Base-by-base conservation (phyloP, 2,329 filamentous ascomycete species). In the Massarina eburnea region DNA sequence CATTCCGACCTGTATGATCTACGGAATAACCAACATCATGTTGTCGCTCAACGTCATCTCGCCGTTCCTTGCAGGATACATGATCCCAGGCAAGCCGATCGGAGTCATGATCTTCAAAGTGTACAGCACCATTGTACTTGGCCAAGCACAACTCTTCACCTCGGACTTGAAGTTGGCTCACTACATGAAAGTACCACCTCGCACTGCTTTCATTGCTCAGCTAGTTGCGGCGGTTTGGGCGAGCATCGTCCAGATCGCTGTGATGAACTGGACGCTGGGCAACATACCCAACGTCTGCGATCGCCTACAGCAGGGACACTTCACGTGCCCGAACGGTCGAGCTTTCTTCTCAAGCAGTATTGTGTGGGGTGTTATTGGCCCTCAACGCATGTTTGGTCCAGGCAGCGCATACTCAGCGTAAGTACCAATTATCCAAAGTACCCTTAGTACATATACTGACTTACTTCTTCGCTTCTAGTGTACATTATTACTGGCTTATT, bases 401-500 rank as follows among this genome's bases (percentile, higher is more conserved):
- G 76, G 76, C 2, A 78, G 82, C 18, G 72, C 87, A 7, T 90
- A 89, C 65, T 74, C 78, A 0, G n/a, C n/a, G n/a, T n/a, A n/a
- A n/a, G n/a, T n/a, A n/a, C n/a, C n/a, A n/a, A n/a, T n/a, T n/a
- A n/a, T n/a, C n/a, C n/a, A n/a, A n/a, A n/a, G n/a, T n/a, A n/a
- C n/a, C n/a, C n/a, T n/a, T n/a, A n/a, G n/a, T n/a, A n/a, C n/a
- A n/a, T n/a, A n/a, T n/a, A n/a, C n/a, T n/a, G n/a, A n/a, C n/a
- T n/a, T n/a, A n/a, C n/a, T n/a, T n/a, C n/a, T n/a, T n/a, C n/a
- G n/a, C n/a, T 30, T 8, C 7, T 14, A 73, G 74, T 1, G 74
- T 90, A 27, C 80, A 85, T 61, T 89, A 78, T 75, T 89, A 88
- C 73, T 90, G 83, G 80, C 76, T 89, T 27, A 76, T 85, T 17